Base-by-base conservation (phyloP, 2,329 filamentous ascomycete genomes). In the Pezicula neosporulosa region DNA sequence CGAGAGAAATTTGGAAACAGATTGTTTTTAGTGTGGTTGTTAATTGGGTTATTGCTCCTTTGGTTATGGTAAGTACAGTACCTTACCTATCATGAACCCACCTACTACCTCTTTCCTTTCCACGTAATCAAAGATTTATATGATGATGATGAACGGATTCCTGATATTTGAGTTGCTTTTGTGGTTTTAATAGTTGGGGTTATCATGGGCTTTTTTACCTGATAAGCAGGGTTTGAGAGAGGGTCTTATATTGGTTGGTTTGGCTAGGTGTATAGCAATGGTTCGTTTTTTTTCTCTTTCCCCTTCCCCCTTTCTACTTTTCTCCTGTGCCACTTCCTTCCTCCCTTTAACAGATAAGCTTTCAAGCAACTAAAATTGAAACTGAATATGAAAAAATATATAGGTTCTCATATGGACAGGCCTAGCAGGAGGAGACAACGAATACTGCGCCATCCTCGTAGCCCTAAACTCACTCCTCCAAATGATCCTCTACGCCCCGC, bases 191-290 rank as follows among this genome's bases (percentile, higher is more conserved):
- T 15, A 66, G 64, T 85, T 90, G 61, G 58, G 67, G 0, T 72
- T 91, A 0, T 80, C 87, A 0, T 91, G 87, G 82, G 82, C 82
- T 0, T 85, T 84, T 47, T 72, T 86, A 4, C 83, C 82, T 0
- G 82, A 86, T 57, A 72, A 82, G 54, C 66, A 67, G 8, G 77
- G 71, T 6, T 73, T 86, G 10, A 75, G 82, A 1, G 78, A 82
- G 38, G 90, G 89, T 0, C 72, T 94, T 2, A 89, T 94, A 36
- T 80, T 96, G 6, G 90, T 96, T 0, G 90, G 91, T 0, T 73
- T 96, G 1, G 91, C 88, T 5, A 75, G 91, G 48, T 96, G 91
- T 61, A 96, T 96, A 56, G 90, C 90, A 30, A 96, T 96, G 90
- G 89, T 84, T 46, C 13, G 33, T 43, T 30, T n/a, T n/a, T n/a